Conservation (phyloP, 768 basidiomycete species). For the Mycena polygramma region DNA sequence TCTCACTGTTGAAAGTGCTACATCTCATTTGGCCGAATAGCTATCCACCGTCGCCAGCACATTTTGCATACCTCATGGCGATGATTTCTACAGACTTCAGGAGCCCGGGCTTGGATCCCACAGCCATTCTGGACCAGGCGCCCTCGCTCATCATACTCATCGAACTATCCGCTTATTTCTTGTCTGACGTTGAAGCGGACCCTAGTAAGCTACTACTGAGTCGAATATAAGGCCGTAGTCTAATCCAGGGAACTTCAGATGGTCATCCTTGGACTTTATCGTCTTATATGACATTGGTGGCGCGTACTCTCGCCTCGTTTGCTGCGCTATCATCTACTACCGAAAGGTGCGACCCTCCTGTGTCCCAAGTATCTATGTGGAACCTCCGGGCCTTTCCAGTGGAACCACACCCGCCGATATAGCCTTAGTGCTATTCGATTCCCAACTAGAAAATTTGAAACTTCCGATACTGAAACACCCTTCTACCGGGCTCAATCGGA, state of each 20-base stretch:
- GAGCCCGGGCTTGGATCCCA: constrained; percentile 39
- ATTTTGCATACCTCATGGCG: constrained; percentile 66
- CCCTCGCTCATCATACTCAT: constrained; percentile 71
- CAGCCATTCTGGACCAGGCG: constrained; percentile 45
- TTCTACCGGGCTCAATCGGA: constrained; percentile 33
- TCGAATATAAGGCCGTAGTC: neutral
- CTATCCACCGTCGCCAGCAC: constrained; percentile 73
- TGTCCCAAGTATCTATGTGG: neutral
- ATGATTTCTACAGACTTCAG: constrained; percentile 45
- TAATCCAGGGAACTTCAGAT: constrained; percentile 16
- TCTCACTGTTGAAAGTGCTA: constrained; percentile 14
- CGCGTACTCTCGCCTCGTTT: constrained; percentile 59
- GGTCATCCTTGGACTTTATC: constrained; percentile 53
- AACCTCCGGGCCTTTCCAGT: neutral
- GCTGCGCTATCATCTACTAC: constrained; percentile 48
- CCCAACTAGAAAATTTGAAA: constrained; percentile 62
- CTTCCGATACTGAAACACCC: constrained; percentile 60
- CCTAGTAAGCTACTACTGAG: constrained; percentile 38
- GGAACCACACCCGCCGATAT: constrained; percentile 28
- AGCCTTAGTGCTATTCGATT: constrained; percentile 71
- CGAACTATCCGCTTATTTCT: constrained; percentile 72
- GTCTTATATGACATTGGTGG: constrained; percentile 65
- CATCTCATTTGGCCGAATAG: constrained; percentile 50
- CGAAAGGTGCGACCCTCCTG: constrained; percentile 38
- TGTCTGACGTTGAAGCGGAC: constrained; percentile 39